Evolutionary conservation across 2,329 filamentous ascomycete genomes (phyloP).

Genomic region (Fusarium mexicanum): DNA sequence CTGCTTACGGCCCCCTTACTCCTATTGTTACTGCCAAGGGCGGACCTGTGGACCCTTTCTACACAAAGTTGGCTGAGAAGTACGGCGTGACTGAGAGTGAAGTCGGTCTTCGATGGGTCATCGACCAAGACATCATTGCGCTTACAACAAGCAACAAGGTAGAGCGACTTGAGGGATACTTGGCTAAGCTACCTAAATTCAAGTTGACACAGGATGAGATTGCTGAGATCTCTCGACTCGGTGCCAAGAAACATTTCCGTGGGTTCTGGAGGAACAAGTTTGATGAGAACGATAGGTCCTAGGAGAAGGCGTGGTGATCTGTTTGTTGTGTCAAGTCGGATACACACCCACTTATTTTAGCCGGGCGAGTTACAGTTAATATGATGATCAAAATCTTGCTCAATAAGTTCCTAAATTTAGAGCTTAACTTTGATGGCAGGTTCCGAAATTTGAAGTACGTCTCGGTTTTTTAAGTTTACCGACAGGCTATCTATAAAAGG

Average conservation of each 20-base stretch:
- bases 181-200: constrained; percentile 61
- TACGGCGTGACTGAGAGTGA: constrained; percentile 67
- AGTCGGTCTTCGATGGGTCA: constrained; percentile 66
- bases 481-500: not conserved
- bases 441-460: not conserved
- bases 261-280: constrained; percentile 67
- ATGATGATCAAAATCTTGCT: not conserved
- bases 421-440: not conserved
- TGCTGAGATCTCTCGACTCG: constrained; percentile 63
- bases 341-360: not conserved
- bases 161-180: constrained; percentile 65
- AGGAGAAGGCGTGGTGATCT: not conserved
- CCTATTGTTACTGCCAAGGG: constrained; percentile 57
- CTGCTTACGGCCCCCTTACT: constrained; percentile 66
- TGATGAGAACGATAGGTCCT: constrained; percentile 58
- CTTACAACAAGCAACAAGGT: constrained; percentile 69
- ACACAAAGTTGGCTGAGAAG: constrained; percentile 63
- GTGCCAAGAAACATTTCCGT: constrained; percentile 69
- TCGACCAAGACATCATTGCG: constrained; percentile 68
- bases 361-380: not conserved
- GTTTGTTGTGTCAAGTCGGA: not conserved
- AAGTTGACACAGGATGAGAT: constrained; percentile 69
- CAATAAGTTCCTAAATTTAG: not conserved
- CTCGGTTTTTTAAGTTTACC: not conserved
- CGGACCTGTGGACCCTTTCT: constrained; percentile 64